These are phyloP conservation scores for Amanita jacksonii DNA, from an alignment of 768 basidiomycete species.

Conservation along the genomic window DNA sequence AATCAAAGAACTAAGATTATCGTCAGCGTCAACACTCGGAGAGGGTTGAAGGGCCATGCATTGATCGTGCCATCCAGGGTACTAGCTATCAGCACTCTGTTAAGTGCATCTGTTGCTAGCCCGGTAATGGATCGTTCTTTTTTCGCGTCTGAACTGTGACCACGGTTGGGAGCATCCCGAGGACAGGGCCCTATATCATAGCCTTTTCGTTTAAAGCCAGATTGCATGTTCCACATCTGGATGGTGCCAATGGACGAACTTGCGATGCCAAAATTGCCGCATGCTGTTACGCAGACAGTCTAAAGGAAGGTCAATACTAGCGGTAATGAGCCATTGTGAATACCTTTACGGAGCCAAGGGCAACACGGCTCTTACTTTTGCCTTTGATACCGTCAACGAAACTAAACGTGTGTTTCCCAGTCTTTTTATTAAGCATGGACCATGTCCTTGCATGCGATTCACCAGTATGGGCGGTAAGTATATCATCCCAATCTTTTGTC, in stretches of 20 bases:
- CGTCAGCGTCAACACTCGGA: background rate
- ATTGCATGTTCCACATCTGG: constrained; percentile 95
- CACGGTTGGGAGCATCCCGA: constrained; percentile 36
- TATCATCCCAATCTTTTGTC: constrained; percentile 96
- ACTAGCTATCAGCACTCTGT: constrained; percentile 69
- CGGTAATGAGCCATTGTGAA: background rate
- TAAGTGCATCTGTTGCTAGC: constrained; percentile 77
- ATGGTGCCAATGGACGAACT: constrained; percentile 76
- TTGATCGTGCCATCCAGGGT: constrained; percentile 87
- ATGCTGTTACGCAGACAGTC: constrained; percentile 85
- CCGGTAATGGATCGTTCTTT: constrained; percentile 63
- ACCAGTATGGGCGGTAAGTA: constrained; percentile 82
- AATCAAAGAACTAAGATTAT: constrained; percentile 81
- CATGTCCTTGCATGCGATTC: constrained; percentile 81
- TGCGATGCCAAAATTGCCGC: constrained; percentile 91
- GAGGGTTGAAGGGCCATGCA: constrained; percentile 36
- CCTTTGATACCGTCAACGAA: constrained; percentile 37
- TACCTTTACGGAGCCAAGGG: constrained; percentile 67
- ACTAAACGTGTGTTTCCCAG: constrained; percentile 68
- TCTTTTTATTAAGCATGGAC: constrained; percentile 72
- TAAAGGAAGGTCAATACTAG: constrained; percentile 18
- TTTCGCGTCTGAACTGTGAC: constrained; percentile 31
- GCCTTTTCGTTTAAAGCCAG: constrained; percentile 73
- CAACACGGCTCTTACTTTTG: constrained; percentile 34
- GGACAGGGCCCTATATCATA: constrained; percentile 65